Percentiles rank a stretch among this genome's conserved stretches.
Evolutionary conservation across 192 early-diverging fungal genomes (phyloP).

Genomic region (Pilaira anomala): DNA sequence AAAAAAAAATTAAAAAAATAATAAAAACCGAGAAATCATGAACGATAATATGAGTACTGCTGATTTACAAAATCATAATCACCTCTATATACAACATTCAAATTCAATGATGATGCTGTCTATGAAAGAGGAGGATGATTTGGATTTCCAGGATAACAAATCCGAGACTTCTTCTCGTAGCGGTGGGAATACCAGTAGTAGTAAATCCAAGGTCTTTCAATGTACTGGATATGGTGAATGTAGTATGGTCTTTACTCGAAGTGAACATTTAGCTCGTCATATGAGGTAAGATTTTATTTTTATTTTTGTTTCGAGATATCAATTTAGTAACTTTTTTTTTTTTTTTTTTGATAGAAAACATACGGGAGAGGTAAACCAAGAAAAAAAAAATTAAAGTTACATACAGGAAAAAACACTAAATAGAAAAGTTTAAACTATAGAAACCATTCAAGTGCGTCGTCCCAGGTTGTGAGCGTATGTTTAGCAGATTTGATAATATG

Average conservation of each 20-base stretch:
- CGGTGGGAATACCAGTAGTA: not conserved
- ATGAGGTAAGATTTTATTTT: slow-evolving; percentile 45
- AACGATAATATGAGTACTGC: too few species aligned
- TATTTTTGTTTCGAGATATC: too few species aligned
- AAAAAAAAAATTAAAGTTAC: not conserved
- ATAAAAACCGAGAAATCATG: not conserved
- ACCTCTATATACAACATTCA: not conserved
- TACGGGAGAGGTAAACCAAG: slow-evolving; percentile 29
- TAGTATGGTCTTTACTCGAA: slow-evolving; percentile 52
- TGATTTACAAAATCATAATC: not conserved
- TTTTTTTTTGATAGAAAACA: slow-evolving; percentile 25
- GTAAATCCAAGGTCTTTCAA: slow-evolving; percentile 40
- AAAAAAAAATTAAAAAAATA: too few species aligned
- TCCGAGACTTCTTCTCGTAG: not conserved
- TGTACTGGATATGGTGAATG: slow-evolving; percentile 54
- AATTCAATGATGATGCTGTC: not conserved
- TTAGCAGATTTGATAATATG: slow-evolving; percentile 80
- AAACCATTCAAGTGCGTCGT: slow-evolving; percentile 69
- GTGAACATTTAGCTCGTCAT: slow-evolving; percentile 40
- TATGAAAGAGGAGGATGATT: not conserved
- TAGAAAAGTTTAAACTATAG: slow-evolving; percentile 27
- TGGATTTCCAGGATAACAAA: slow-evolving; percentile 8
- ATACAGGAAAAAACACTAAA: not conserved
- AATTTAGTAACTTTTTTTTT: not conserved
- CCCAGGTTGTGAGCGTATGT: slow-evolving; percentile 58